Base-by-base conservation (phyloP, 805 yeast genomes). In the Nakazawaea ishiwadae region DNA sequence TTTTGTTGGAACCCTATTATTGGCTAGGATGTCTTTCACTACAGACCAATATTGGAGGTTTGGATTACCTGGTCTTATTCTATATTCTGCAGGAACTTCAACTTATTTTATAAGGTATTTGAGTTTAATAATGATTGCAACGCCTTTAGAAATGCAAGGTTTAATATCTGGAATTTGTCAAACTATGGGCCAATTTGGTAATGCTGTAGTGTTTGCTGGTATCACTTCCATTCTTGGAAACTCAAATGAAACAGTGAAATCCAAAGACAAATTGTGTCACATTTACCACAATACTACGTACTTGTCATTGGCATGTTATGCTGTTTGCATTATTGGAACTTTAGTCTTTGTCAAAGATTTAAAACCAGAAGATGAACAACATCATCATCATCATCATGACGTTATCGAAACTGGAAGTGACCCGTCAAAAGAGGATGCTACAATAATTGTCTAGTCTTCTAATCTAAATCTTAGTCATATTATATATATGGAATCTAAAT, bases 61-160 rank as follows among this genome's bases (percentile, higher is more conserved):
- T 23, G 26, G 10, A 8, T 10, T 23, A 23, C 10, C 26, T 23
- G 26, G 26, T 23, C 7, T 23, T 23, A 23, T 23, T 8, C 10
- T 23, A 10, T 8, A 8, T 7, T 7, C 26, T 23, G 7, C 10
- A 8, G 10, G 60, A 1, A 42, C 48, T 1, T 65, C 63, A 30
- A 39, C 59, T 2, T 67, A 55, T 45, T 65, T 62, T 48, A 54
- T 63, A 20, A 55, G 63, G 3, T 67, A 59, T 38, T 40, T 59
- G 31, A 60, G 54, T 24, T 54, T 60, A 4, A 49, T 66, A 5
- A 51, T 56, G 44, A 33, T 54, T 31, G 37, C 56, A 15, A 59
- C 71, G 6, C 73, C 75, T 0, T 34, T 50, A 4, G 61, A 63
- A 38, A 44, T 63, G 12, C 71, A 67, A 39, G 73, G 70, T n/a